Conservation (phyloP, 441 rosid species). For the Aleurites moluccanus region DNA sequence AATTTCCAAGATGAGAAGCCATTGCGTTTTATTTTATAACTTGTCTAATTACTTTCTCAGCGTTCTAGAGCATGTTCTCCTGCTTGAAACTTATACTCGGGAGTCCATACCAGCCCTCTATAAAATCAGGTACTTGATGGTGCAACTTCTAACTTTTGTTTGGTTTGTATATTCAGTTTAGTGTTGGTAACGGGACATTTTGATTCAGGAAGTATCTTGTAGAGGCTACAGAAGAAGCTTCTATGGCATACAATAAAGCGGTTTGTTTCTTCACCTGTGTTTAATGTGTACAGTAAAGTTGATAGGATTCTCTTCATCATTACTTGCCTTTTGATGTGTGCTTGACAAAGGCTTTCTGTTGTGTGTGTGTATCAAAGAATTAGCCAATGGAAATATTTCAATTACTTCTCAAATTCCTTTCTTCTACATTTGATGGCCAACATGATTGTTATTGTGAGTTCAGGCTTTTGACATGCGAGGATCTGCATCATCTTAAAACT, state of each 20-base stretch:
- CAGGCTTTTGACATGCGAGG: neutral
- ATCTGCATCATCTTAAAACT: neutral
- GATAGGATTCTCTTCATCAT: neutral
- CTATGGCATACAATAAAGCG: constrained; percentile 91
- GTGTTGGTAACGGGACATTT: neutral
- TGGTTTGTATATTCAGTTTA: neutral
- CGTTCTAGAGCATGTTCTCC: constrained; percentile 78
- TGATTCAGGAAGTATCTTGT: constrained; percentile 73
- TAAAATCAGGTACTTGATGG: constrained; percentile 65
- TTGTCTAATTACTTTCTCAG: constrained; percentile 34
- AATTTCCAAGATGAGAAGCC: neutral
- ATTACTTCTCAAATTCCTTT: neutral
- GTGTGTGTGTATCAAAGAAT: neutral
- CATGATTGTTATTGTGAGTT: too few relatives aligned
- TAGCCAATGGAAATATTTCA: neutral
- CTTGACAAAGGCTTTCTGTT: neutral
- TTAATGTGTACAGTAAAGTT: constrained; percentile 1
- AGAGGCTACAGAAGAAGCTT: constrained; percentile 94
- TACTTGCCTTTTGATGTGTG: neutral
- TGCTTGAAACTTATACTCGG: constrained; percentile 82
- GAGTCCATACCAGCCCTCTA: constrained; percentile 92
- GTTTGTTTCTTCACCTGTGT: constrained; percentile 45
- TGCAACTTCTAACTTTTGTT: neutral
- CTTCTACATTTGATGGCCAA: neutral
- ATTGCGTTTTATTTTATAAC: neutral